Conservation (phyloP, 2,329 filamentous ascomycete species). For the Epichloe gansuensis region DNA sequence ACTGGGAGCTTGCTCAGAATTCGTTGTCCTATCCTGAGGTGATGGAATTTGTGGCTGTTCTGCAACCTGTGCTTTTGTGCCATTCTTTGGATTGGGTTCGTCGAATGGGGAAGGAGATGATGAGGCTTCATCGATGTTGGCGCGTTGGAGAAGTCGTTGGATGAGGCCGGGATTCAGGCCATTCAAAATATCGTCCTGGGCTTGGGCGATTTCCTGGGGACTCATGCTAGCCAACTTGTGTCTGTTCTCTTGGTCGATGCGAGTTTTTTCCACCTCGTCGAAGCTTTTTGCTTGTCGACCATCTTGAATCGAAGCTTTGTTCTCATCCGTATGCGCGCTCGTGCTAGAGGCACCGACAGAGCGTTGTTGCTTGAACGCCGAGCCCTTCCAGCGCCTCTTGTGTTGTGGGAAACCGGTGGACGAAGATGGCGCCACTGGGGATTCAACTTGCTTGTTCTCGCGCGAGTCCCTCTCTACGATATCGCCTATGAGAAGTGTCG, state of each 20-base stretch:
- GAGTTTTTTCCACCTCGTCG: slow-evolving; percentile 47
- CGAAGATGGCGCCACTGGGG: slow-evolving; percentile 31
- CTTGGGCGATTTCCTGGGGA: slow-evolving; percentile 64
- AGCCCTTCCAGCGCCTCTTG: slow-evolving; percentile 60
- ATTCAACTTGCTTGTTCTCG: slow-evolving; percentile 46
- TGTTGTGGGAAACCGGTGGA: slow-evolving; percentile 76
- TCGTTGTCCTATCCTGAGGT: background rate
- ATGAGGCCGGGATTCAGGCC: slow-evolving; percentile 63
- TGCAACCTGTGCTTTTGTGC: background rate
- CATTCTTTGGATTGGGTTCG: background rate
- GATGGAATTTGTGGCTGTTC: background rate
- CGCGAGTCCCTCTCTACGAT: slow-evolving; percentile 61
- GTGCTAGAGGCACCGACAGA: slow-evolving; percentile 10
- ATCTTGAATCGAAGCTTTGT: background rate
- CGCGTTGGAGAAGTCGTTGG: slow-evolving; percentile 60
- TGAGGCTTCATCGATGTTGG: slow-evolving; percentile 56
- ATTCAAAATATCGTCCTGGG: slow-evolving; percentile 68
- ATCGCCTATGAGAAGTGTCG: slow-evolving; percentile 54
- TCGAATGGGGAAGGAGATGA: slow-evolving; percentile 31
- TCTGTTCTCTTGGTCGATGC: slow-evolving; percentile 75
- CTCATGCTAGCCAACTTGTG: slow-evolving; percentile 67
- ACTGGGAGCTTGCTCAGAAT: background rate
- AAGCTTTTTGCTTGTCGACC: slow-evolving; percentile 10
- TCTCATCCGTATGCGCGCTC: background rate
- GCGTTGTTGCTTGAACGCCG: slow-evolving; percentile 60